Evolutionary conservation across 2,329 filamentous ascomycete genomes (phyloP), one percentile per base, ranked within the genome.

Genomic region (Sordariomycetes sp.): DNA sequence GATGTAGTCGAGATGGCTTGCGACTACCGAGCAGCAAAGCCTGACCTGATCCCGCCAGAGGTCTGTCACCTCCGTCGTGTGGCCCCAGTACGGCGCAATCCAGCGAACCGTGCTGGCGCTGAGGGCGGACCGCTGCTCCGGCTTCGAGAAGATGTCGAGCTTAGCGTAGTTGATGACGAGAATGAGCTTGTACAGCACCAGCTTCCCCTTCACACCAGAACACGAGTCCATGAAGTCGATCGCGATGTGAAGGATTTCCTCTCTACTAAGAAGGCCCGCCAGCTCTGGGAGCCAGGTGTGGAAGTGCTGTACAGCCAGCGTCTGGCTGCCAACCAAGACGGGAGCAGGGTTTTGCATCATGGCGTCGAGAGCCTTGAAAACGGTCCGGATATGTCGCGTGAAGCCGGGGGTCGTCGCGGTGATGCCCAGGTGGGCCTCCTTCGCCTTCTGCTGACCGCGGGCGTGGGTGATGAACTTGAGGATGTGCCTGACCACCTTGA

Each of bases 211-310:
- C 53, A 95, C 91, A 32, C 84, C 76, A 2, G 84, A 82, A 71
- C 91, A 96, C 1, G 94, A 90, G 66, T 96, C 90, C 75, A 97
- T 86, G 66, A 97, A 95, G 70, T 92, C 89, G 60, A 95, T 89
- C 48, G 91, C 90, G 61, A 96, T 87, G 64, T 95, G 87, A 56
- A 96, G 75, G 52, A 96, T 92, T 67, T 97, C 92, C 64, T 90
- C 86, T 0, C 86, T 84, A 3, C 80, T 81, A 66, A 97, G 78
- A 42, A 94, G 77, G 1, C 85, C 83, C 0, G 82, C 78, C 10
- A 99, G 81, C 67, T 97, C 92, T 0, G 94, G 92, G n/a, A 99
- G 75, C 94, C 94, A 99, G 0, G 89, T 88, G 67, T 97, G 92
- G 68, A 97, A 95, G 68, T 97, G 90, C 69, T 99, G 94, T 13